Evolutionary conservation across 352 stramenopile species (phyloP), one percentile per base, ranked within the genome.

Genomic region (Phytophthora colocasiae): DNA sequence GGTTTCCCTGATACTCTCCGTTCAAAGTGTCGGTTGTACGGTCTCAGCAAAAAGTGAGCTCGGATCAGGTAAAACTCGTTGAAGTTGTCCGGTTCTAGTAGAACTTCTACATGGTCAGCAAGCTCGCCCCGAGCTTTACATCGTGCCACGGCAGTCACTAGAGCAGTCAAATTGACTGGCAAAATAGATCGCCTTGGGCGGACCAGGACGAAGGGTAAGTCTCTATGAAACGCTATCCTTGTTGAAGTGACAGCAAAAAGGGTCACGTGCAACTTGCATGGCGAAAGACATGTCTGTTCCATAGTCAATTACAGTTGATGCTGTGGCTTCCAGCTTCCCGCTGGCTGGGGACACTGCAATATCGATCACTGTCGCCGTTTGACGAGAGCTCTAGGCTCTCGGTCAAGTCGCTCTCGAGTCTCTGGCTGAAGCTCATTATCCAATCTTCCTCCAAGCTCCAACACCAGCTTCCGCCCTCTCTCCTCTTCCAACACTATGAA

Each of bases 361-460:
- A 31, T 67, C 43, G 41, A 27, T 10, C 17, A 9, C 29, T 31
- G 50, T 61, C 24, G 63, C 29, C 59, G 47, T 55, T 66, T 66
- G 46, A 48, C 29, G 53, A 36, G 54, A 59, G 39, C 10, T 22
- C 22, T 22, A 22, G 22, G 22, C 22, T 2, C 22, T 2, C 22
- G 22, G 22, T 22, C 1, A 22, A 22, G 22, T 22, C 39, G 3
- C 9, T 49, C 43, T 55, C 40, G 11, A 46, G 24, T 15, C 36
- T 40, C 17, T 22, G 19, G 3, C 45, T 53, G 15, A 34, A 69
- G 26, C 8, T 80, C 75, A 83, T 75, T 83, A 59, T 70, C 58
- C 50, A 77, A 78, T 74, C 56, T 57, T 44, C 71, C 57, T 60
- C 58, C 60, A 69, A 79, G 70, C 63, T 53, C 58, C 54, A 77